Evolutionary conservation across 352 stramenopile genomes (phyloP).

Genomic region (Phytophthora capsici): DNA sequence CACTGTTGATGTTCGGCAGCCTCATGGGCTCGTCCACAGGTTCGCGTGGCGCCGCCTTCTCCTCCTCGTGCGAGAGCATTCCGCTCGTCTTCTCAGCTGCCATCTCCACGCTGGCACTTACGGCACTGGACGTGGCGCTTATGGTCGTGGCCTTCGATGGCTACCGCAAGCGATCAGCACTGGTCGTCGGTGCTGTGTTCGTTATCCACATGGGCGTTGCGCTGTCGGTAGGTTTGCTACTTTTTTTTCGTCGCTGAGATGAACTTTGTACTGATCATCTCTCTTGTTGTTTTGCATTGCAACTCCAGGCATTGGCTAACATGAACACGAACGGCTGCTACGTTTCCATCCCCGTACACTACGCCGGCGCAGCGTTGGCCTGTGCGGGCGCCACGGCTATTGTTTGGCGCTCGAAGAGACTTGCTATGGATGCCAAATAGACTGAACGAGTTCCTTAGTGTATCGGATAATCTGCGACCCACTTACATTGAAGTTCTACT

Average conservation of each 20-base stretch:
- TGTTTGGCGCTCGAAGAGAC: slow-evolving; percentile 53
- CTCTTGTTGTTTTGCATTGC: slow-evolving; percentile 1
- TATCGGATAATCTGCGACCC: slow-evolving; percentile 16
- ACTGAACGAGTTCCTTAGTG: neutral
- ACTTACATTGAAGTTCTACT: neutral
- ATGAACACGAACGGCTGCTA: slow-evolving; percentile 79
- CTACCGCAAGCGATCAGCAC: slow-evolving; percentile 67
- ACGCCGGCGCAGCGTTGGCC: slow-evolving; percentile 61
- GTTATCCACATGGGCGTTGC: slow-evolving; percentile 79
- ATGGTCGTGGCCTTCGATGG: slow-evolving; percentile 87
- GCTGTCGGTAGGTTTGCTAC: slow-evolving; percentile 59
- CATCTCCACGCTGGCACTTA: slow-evolving; percentile 77
- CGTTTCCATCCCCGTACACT: slow-evolving; percentile 80
- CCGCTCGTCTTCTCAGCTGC: slow-evolving; percentile 75
- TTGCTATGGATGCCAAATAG: slow-evolving; percentile 37
- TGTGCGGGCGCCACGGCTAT: slow-evolving; percentile 47
- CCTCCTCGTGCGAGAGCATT: slow-evolving; percentile 68
- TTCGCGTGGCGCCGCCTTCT: slow-evolving; percentile 76
- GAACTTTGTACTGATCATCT: slow-evolving; percentile 5
- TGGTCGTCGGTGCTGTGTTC: slow-evolving; percentile 59
- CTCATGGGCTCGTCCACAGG: slow-evolving; percentile 74
- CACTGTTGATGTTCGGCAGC: slow-evolving; percentile 87
- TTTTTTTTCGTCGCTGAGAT: too few species aligned
- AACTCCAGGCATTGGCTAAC: slow-evolving; percentile 66
- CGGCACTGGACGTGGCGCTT: slow-evolving; percentile 76